Evolutionary conservation across 2,329 filamentous ascomycete genomes (phyloP), one percentile per base, ranked within the genome.

Genomic region (Cytospora schulzeri): DNA sequence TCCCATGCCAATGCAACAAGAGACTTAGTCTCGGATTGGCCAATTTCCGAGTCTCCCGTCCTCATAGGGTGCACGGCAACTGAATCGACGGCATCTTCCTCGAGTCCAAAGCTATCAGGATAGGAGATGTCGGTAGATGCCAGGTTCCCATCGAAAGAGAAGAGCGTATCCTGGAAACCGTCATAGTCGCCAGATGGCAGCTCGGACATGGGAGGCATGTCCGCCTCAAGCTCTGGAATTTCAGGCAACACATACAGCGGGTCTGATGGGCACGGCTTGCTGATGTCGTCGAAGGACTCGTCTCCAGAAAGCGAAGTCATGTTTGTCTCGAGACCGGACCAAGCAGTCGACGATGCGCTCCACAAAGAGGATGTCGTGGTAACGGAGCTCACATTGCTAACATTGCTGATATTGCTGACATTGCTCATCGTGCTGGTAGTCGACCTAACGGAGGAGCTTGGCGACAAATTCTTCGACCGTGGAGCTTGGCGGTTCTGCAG

Each of bases 291-390:
- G 45, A 63, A 68, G 11, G 62, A 60, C n/a, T 71, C 70, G 64
- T 76, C 74, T n/a, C 70, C 67, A 33, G 74, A 53, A 33, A 73
- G 80, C 22, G 82, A 83, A 7, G 80, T 80, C 68, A 82, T 71
- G 61, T 73, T 73, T 1, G 81, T 81, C 60, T 81, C 77, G 38
- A 78, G 71, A 3, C 73, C 77, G 12, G 77, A 76, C 19, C 70
- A 73, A 68, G 76, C 75, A 14, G 78, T 77, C 75, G 81, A 83
- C 15, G 71, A 69, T 6, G 71, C 72, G 57, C 77, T 79, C 73
- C 76, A 83, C 33, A 76, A 76, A 11, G 82, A 84, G 45, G 80
- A 72, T 12, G 83, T 80, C 8, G 83, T 84, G 59, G 84, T 76
- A 33, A 78, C 67, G 63, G 75, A 77, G 62, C 74, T 77, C 54